Conservation (phyloP, 805 yeast species). For the Candida jianshihensis region DNA sequence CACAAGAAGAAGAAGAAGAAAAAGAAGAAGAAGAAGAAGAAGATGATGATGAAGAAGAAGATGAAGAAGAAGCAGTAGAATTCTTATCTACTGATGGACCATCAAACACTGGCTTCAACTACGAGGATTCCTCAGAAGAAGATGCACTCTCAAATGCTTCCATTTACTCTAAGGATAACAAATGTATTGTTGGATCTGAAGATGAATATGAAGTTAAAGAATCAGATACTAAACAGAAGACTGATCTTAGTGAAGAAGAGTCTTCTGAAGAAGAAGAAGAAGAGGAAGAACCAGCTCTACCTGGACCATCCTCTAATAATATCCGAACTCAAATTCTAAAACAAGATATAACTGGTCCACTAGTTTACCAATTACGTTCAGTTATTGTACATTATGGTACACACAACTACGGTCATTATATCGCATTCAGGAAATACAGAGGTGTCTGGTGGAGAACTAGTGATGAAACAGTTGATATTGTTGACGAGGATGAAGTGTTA, state of each 20-base stretch:
- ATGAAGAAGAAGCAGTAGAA: constrained; percentile 1
- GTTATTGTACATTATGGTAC: constrained; percentile 92
- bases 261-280: constrained; percentile 9
- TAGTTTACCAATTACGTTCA: constrained; percentile 69
- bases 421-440: constrained; percentile 73
- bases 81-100: not conserved
- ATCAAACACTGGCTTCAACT: too few relatives aligned
- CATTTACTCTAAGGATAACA: too few relatives aligned
- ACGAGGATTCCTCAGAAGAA: too few relatives aligned
- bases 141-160: too few relatives aligned
- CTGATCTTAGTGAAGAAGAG: not conserved
- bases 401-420: constrained; percentile 96
- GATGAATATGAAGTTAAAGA: not conserved
- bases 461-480: constrained; percentile 80
- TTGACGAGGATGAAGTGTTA: constrained; percentile 74
- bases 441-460: constrained; percentile 95
- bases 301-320: too few relatives aligned
- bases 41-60: not conserved
- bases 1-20: constrained; percentile 1
- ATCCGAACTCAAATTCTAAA: constrained; percentile 9
- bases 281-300: not conserved
- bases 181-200: too few relatives aligned
- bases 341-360: constrained; percentile 28
- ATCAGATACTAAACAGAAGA: constrained; percentile 1
- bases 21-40: constrained; percentile 6